phyloP scores from a whole-genome alignment of 2,329 filamentous ascomycete species.

The Sordariomycetes sp. region DNA sequence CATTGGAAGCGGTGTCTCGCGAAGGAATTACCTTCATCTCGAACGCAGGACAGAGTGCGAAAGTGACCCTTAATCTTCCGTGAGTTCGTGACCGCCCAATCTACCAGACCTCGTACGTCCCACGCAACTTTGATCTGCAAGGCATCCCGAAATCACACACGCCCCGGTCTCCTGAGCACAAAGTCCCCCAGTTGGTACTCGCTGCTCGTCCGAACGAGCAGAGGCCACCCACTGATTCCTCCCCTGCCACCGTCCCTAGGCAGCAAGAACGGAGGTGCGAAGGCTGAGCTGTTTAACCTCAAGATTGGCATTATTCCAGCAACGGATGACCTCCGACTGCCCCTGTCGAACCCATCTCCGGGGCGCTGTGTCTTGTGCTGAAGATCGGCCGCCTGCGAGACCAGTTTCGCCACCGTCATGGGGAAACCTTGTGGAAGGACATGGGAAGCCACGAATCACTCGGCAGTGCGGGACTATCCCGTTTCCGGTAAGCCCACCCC shows the following conservation, averaged over 20 bases:
- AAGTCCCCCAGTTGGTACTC: neutral
- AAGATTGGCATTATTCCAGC: neutral
- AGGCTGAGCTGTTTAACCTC: no score
- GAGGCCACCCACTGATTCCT: neutral
- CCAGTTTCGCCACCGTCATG: conserved; percentile 3
- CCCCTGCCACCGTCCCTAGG: neutral
- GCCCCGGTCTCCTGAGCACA: neutral
- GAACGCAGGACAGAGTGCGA: neutral
- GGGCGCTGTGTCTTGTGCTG: neutral
- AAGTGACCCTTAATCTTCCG: neutral
- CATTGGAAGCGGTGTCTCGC: neutral
- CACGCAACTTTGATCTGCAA: neutral
- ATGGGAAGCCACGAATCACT: conserved; percentile 3
- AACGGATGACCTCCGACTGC: neutral
- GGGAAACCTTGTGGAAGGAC: conserved; percentile 4
- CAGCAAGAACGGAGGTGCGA: neutral
- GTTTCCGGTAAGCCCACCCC: conserved; percentile 2
- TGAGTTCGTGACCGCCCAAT: neutral
- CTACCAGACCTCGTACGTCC: no score
- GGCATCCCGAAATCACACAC: neutral
- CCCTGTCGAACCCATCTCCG: neutral
- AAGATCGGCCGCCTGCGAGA: neutral
- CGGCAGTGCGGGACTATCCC: conserved; percentile 3
- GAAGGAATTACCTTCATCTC: neutral
- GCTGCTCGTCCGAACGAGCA: neutral